Evolutionary conservation across 352 stramenopile species (phyloP), one percentile per base, ranked within the genome.

Genomic region (Pythium dissimile): DNA sequence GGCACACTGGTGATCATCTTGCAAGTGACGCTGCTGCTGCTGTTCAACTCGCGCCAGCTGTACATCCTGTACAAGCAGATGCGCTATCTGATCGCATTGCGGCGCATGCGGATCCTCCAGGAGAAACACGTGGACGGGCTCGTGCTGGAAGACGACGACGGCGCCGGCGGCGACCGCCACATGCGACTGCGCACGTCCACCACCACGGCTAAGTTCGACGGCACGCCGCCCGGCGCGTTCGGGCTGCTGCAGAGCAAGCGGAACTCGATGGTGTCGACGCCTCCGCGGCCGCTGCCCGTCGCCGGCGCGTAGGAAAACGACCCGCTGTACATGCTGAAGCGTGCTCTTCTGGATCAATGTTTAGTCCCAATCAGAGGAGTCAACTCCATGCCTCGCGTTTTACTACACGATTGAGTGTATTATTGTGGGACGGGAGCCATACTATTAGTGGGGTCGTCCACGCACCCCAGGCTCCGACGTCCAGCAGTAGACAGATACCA

Each of bases 21-120:
- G 34, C 80, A 88, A 45, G 70, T 88, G 18, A 66, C 57, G 50
- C 64, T 91, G 5, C 69, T 91, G 18, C 46, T 91, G 32, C 68
- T 91, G 5, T 88, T 88, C 64, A 91, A 91, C 65, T 88, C 80
- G 26, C 60, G 80, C 11, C 80, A 91, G 54, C 70, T 91, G 11
- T 73, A 91, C 50, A 82, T 91, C 45, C 64, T 91, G 27, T 88
- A 86, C 69, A 88, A 88, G 59, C 80, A 91, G 48, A 75, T 84
- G 64, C 70, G 68, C 13, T 91, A 77, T 42, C 62, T 90, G n/a
- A 82, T 72, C 64, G 55, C 63, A 27, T 31, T 87, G 46, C 71
- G 77, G 20, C 71, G 75, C 53, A 58, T 75, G 45, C 76, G 72
- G 7, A 62, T 69, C 7, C 58, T 57, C 24, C 48, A 60, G 21